These are phyloP conservation scores for Fusarium proliferatum DNA, from an alignment of 2,329 filamentous ascomycete genomes.

Conservation along the genomic window DNA sequence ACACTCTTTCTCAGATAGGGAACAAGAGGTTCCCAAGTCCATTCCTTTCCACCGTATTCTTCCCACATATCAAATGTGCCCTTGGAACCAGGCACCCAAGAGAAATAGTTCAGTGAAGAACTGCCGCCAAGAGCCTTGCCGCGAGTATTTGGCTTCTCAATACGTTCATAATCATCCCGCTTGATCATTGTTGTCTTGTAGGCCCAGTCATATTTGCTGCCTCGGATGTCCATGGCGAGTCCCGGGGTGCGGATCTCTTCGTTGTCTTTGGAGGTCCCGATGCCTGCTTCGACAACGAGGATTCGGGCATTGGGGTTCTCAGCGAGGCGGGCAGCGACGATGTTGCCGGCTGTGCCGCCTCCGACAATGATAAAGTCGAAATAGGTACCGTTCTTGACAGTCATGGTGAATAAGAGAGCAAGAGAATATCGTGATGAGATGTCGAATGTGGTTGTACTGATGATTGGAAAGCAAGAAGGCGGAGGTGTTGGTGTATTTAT, in stretches of 20 bases:
- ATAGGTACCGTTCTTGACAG: neutral
- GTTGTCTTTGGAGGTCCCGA: slow-evolving; percentile 12
- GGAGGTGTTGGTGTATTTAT: neutral
- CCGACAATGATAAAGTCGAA: neutral
- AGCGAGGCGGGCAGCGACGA: slow-evolving; percentile 51
- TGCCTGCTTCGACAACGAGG: slow-evolving; percentile 61
- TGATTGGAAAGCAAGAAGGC: neutral
- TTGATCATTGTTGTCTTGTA: slow-evolving; percentile 72
- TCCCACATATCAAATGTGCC: slow-evolving; percentile 73
- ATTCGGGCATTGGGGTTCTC: slow-evolving; percentile 54
- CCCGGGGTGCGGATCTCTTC: neutral
- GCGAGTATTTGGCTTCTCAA: slow-evolving; percentile 73
- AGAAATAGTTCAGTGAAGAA: slow-evolving; percentile 70
- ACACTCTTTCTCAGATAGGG: slow-evolving; percentile 65
- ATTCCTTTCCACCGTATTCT: slow-evolving; percentile 75
- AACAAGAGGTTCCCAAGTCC: slow-evolving; percentile 62
- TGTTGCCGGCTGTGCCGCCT: slow-evolving; percentile 50
- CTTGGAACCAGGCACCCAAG: slow-evolving; percentile 69
- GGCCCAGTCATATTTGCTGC: slow-evolving; percentile 67
- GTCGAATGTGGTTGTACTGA: neutral
- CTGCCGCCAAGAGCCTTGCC: slow-evolving; percentile 70
- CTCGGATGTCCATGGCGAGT: slow-evolving; percentile 62
- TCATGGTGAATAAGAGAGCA: neutral
- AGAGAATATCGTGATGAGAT: neutral
- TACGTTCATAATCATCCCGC: slow-evolving; percentile 66